phyloP scores from a whole-genome alignment of 2,329 filamentous ascomycete species.

The Fusarium sp. region DNA sequence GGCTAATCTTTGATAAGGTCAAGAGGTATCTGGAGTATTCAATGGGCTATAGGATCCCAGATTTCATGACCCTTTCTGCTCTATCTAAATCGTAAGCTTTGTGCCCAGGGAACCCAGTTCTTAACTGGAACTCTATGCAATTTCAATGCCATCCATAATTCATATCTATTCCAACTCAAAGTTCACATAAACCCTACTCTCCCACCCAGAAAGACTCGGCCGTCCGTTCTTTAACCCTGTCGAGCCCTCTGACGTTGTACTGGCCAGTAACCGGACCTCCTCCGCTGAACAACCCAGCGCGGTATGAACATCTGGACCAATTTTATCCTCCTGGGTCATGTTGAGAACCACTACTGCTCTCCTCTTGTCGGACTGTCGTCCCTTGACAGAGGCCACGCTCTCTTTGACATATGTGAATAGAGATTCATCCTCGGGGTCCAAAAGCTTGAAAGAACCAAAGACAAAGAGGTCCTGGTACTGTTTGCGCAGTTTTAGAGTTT shows the following conservation, averaged over 20 bases:
- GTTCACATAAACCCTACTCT: conserved; percentile 42
- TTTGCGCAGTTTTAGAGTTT: conserved; percentile 66
- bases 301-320: conserved; percentile 43
- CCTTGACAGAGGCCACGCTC: conserved; percentile 37
- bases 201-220: conserved; percentile 30
- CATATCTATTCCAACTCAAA: conserved; percentile 9
- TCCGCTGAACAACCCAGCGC: conserved; percentile 38
- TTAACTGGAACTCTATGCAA: background rate
- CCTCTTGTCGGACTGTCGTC: conserved; percentile 37
- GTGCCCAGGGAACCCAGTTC: too few relatives aligned
- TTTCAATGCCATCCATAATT: background rate
- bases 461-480: conserved; percentile 72
- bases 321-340: conserved; percentile 58
- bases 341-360: conserved; percentile 62
- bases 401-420: conserved; percentile 70
- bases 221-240: conserved; percentile 3
- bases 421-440: conserved; percentile 65
- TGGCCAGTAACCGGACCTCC: conserved; percentile 47
- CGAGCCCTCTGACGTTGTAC: conserved; percentile 33
- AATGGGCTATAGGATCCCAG: too few relatives aligned
- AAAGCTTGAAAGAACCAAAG: conserved; percentile 71
- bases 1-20: too few relatives aligned
- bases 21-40: too few relatives aligned
- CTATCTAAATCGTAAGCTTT: too few relatives aligned
- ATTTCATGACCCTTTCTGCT: background rate